A percentile compares a stretch with the other conserved stretches of the same genome.
Evolutionary conservation across 805 yeast genomes (phyloP).

Genomic region (Ogataea pignaliae): DNA sequence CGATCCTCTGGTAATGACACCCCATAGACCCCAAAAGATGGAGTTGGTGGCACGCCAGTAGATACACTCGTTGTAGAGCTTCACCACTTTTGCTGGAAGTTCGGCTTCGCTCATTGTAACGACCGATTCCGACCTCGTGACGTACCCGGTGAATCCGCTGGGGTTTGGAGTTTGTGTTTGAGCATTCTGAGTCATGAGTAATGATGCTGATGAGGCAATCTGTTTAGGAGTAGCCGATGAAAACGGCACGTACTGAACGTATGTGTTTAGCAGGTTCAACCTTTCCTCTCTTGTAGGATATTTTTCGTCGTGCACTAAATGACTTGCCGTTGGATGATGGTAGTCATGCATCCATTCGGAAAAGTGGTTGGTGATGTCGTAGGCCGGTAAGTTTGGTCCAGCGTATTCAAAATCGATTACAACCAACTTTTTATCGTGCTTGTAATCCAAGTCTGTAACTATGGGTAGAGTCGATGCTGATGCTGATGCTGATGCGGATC

Average conservation of each 20-base stretch:
- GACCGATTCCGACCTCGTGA: constrained; percentile 24
- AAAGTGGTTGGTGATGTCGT: constrained; percentile 89
- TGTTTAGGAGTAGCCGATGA: constrained; percentile 24
- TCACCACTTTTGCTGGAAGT: constrained; percentile 35
- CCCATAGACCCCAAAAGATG: constrained; percentile 89
- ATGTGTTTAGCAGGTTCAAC: constrained; percentile 68
- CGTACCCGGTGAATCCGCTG: not conserved
- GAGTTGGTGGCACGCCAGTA: constrained; percentile 81
- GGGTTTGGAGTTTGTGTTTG: constrained; percentile 3
- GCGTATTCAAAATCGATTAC: constrained; percentile 97
- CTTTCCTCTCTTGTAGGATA: constrained; percentile 72
- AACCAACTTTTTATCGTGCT: constrained; percentile 62
- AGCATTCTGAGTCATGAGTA: constrained; percentile 6
- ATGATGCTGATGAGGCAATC: constrained; percentile 4
- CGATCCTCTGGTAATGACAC: constrained; percentile 47
- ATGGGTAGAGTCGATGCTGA: constrained; percentile 21
- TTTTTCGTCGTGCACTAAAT: constrained; percentile 47
- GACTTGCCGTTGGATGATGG: constrained; percentile 52
- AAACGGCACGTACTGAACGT: constrained; percentile 56
- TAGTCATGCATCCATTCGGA: constrained; percentile 98
- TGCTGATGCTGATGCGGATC: constrained; percentile 14
- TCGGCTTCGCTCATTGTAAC: constrained; percentile 34
- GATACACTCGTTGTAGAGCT: constrained; percentile 58
- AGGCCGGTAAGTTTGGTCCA: constrained; percentile 85
- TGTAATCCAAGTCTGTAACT: constrained; percentile 26